Conservation (phyloP, 2,329 filamentous ascomycete genomes). For the Keithomyces neogunnii region DNA sequence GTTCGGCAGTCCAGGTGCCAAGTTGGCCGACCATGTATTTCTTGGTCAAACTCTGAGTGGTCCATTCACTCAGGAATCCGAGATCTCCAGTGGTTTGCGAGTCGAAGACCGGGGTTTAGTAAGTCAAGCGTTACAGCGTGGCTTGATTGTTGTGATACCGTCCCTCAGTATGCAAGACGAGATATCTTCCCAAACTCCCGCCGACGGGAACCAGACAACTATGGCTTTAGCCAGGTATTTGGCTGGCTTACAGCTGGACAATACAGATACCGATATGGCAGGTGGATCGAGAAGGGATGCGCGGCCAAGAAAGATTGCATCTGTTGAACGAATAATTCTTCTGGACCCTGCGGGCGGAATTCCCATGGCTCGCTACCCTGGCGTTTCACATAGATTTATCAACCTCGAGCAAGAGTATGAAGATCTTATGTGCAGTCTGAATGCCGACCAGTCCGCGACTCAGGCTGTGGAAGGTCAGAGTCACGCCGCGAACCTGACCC, state of each 20-base stretch:
- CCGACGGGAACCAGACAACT: constrained; percentile 53
- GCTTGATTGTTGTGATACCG: constrained; percentile 29
- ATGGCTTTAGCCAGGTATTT: constrained; percentile 71
- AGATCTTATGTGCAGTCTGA: constrained; percentile 56
- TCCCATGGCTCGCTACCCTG: constrained; percentile 46
- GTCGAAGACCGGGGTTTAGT: constrained; percentile 24
- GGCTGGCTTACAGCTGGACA: constrained; percentile 50
- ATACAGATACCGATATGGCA: not conserved
- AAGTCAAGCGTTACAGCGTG: constrained; percentile 21
- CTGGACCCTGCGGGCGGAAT: constrained; percentile 82
- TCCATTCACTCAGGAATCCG: constrained; percentile 7
- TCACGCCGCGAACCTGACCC: constrained; percentile 53
- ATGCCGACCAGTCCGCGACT: constrained; percentile 13
- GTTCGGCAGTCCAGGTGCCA: constrained; percentile 58
- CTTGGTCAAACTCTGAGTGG: constrained; percentile 3
- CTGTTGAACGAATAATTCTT: constrained; percentile 78
- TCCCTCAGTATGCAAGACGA: constrained; percentile 34
- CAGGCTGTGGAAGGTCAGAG: not conserved
- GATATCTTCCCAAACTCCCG: constrained; percentile 27
- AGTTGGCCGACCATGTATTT: constrained; percentile 49
- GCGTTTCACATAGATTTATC: constrained; percentile 53
- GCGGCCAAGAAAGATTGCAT: constrained; percentile 42
- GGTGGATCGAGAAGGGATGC: constrained; percentile 21
- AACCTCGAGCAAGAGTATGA: constrained; percentile 88
- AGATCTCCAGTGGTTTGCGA: constrained; percentile 16